Percentiles rank a stretch among this genome's conserved stretches.
These are phyloP conservation scores for Penstemon eatonii DNA, from an alignment of 257 asterid species.

Conservation along the genomic window DNA sequence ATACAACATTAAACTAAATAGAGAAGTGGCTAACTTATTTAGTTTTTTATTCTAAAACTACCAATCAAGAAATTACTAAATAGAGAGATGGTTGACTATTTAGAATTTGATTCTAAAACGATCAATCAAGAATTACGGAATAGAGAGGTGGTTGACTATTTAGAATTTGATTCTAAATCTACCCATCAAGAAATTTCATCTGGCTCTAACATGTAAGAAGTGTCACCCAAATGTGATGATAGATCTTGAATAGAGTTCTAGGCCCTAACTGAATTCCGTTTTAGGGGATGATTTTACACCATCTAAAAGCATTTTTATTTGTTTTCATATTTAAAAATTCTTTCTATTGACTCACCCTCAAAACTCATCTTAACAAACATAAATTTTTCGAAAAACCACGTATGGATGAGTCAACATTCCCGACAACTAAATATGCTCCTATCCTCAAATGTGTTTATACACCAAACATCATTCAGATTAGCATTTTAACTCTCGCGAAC, in stretches of 20 bases:
- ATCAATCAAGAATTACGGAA: not conserved
- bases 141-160: too few relatives aligned
- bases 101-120: not conserved
- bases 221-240: not conserved
- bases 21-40: conserved; percentile 6
- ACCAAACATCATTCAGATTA: not conserved
- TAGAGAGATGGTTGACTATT: conserved; percentile 3
- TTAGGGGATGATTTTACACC: not conserved
- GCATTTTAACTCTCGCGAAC: not conserved
- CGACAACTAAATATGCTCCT: not conserved
- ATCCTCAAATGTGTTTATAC: not conserved
- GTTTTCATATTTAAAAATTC: not conserved
- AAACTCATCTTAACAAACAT: too few relatives aligned
- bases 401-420: not conserved
- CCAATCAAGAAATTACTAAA: not conserved
- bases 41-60: not conserved
- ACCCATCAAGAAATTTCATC: not conserved
- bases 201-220: not conserved
- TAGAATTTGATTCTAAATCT: too few relatives aligned
- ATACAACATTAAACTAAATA: conserved; percentile 5
- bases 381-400: too few relatives aligned
- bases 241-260: not conserved
- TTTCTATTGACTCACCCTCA: not conserved
- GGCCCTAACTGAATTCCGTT: not conserved
- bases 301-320: not conserved